Conservation (phyloP, 345 rosid species). For the Aquilaria sinensis region DNA sequence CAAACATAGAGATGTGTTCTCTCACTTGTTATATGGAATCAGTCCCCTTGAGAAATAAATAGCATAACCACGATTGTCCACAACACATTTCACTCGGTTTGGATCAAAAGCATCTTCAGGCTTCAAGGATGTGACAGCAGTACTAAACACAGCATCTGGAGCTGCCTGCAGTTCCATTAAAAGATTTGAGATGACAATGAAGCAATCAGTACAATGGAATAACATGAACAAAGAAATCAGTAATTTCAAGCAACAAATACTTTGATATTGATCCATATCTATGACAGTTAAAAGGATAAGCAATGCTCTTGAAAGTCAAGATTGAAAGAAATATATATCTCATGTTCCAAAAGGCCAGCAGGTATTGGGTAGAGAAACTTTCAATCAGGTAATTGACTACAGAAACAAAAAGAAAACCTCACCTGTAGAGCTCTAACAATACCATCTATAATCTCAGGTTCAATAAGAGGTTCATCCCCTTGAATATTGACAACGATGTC, state of each 20-base stretch:
- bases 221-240: neutral
- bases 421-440: slow-evolving; percentile 95
- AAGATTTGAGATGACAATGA: slow-evolving; percentile 1
- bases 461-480: slow-evolving; percentile 94
- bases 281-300: neutral
- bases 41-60: slow-evolving; percentile 88
- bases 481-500: slow-evolving; percentile 93
- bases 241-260: neutral
- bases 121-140: slow-evolving; percentile 81
- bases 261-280: neutral
- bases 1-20: slow-evolving; percentile 1
- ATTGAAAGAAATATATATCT: neutral
- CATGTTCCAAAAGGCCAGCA: neutral
- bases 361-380: no score
- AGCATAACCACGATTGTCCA: slow-evolving; percentile 80
- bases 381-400: no score
- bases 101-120: slow-evolving; percentile 92
- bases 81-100: slow-evolving; percentile 88
- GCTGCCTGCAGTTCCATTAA: slow-evolving; percentile 41
- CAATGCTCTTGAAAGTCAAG: neutral
- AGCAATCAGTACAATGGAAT: neutral
- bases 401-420: neutral
- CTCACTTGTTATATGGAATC: slow-evolving; percentile 91
- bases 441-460: slow-evolving; percentile 94
- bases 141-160: slow-evolving; percentile 98